phyloP scores from a whole-genome alignment of 208 protist genomes.

The Entamoeba invadens region DNA sequence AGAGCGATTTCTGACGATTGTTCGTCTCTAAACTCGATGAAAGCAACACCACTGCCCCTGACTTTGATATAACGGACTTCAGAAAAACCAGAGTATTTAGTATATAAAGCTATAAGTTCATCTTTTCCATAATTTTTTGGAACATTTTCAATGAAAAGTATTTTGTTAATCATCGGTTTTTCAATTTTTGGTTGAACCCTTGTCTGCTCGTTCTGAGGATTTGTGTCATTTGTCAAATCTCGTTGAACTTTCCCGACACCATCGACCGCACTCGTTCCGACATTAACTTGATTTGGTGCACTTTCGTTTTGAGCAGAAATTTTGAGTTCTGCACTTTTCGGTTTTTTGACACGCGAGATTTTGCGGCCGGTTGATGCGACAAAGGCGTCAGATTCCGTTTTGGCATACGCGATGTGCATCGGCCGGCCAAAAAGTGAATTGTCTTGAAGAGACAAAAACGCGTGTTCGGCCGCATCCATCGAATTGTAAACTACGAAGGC shows the following conservation, averaged over 20 bases:
- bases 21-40: neutral
- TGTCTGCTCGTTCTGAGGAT: neutral
- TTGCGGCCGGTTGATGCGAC: neutral
- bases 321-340: neutral
- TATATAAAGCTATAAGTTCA: neutral
- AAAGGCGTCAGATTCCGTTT: neutral
- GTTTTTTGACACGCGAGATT: neutral
- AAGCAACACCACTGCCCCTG: neutral
- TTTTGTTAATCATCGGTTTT: neutral
- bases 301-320: neutral
- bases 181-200: neutral
- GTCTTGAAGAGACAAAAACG: neutral
- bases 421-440: neutral
- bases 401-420: neutral
- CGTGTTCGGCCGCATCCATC: neutral
- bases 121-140: neutral
- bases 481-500: neutral
- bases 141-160: neutral
- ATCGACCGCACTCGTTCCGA: neutral
- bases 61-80: neutral
- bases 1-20: neutral
- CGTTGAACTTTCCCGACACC: too few relatives aligned
- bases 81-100: neutral
- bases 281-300: neutral
- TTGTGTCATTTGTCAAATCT: too few relatives aligned